Percentiles rank a stretch among this genome's conserved stretches.
Evolutionary conservation across 306 rosid genomes (phyloP).

Genomic region (Prunus dulcis): DNA sequence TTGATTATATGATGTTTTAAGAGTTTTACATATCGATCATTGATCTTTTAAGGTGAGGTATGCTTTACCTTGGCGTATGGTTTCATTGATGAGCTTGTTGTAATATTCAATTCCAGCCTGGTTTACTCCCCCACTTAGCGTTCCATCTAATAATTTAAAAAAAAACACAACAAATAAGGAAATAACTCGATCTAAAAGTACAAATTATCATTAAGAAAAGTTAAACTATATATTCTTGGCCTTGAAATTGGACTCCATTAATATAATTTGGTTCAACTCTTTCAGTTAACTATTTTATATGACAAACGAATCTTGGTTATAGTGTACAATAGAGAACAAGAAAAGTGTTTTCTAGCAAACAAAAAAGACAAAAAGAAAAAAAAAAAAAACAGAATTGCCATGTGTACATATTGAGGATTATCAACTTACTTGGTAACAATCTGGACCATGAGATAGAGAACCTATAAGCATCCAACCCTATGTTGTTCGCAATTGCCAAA

Average conservation of each 20-base stretch:
- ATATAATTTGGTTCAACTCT: too few relatives aligned
- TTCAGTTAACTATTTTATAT: too few relatives aligned
- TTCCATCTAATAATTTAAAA: constrained; percentile 37
- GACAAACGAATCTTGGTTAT: too few relatives aligned
- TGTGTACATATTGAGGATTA: neutral
- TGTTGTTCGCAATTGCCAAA: constrained; percentile 31
- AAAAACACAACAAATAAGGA: neutral
- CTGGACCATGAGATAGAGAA: constrained; percentile 80
- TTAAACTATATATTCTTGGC: neutral
- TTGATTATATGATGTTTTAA: neutral
- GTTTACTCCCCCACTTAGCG: constrained; percentile 44
- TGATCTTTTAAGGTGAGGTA: neutral
- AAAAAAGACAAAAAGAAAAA: neutral
- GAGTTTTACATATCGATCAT: neutral
- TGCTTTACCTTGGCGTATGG: constrained; percentile 39
- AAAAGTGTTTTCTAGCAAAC: too few relatives aligned
- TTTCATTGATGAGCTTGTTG: constrained; percentile 40
- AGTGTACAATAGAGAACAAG: too few relatives aligned
- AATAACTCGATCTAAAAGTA: neutral
- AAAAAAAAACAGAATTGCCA: neutral
- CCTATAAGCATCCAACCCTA: constrained; percentile 58
- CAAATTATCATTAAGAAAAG: too few relatives aligned
- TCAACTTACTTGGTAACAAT: constrained; percentile 58
- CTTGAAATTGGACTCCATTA: neutral
- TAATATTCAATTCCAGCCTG: constrained; percentile 35